Base-by-base conservation (phyloP, 768 basidiomycete species). In the Suillus spraguei region DNA sequence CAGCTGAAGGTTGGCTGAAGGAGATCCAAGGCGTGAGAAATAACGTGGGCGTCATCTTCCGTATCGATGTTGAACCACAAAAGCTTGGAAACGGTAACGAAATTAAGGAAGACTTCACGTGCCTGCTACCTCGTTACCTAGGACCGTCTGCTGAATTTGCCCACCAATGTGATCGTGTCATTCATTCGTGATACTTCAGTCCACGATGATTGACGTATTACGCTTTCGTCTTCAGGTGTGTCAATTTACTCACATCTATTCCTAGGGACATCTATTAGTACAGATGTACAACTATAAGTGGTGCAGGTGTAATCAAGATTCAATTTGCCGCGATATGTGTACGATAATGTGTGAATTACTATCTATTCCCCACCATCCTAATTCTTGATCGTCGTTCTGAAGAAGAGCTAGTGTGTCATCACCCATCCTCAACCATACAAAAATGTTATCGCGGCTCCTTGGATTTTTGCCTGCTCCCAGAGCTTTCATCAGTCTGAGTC, bases 351-450 rank as follows among this genome's bases (percentile, higher is more conserved):
- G 70, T 61, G 79, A 77, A 22, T 71, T 83, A 9, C 83, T 81
- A 63, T 92, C 89, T 42, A 94, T 70, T 7, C 92, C 91, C 70
- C 88, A 83, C 90, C 90, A 92, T 63, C 81, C 84, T 47, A 93
- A 71, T 60, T 86, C 82, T 61, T 82, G 83, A 14, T 72, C 67
- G 58, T 90, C 86, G 35, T 82, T 69, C 33, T 81, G 77, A 36
- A 94, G 74, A 60, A 81, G 78, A 32, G 78, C 76, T 35, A 85
- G 76, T 3, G 73, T 61, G 36, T 80, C 80, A 67, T 87, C 82
- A 22, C 75, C 72, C 80, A 90, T 81, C 50, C 76, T 77, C 49
- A 89, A 71, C 86, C 87, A 92, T 38, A 92, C 68, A 54, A 69
- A 70, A 22, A 87, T 67, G 17, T 71, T 73, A 41, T 69, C 73